Conservation (phyloP, 2,329 filamentous ascomycete genomes). For the Exophiala bonariae region DNA sequence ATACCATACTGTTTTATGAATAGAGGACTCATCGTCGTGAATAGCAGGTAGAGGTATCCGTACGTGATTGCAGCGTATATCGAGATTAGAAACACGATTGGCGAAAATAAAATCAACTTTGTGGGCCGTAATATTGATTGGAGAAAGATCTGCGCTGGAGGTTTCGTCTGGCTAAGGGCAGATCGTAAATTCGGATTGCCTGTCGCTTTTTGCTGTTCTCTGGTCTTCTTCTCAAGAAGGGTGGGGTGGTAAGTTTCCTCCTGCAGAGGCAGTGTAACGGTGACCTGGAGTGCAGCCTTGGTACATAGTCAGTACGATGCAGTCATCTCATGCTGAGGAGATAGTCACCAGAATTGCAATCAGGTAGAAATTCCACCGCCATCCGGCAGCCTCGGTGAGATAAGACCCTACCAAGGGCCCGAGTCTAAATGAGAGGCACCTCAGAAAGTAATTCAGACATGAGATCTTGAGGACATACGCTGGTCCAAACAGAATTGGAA, state of each 20-base stretch:
- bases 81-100: constrained; percentile 53
- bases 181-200: constrained; percentile 38
- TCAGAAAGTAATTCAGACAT: no score
- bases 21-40: constrained; percentile 53
- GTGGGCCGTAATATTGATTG: constrained; percentile 50
- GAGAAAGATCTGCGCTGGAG: constrained; percentile 51
- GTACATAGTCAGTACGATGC: constrained; percentile 18
- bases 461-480: constrained; percentile 33
- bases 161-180: constrained; percentile 35
- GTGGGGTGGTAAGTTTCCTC: constrained; percentile 46
- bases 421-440: no score
- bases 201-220: constrained; percentile 39
- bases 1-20: constrained; percentile 56
- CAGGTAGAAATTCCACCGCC: constrained; percentile 51
- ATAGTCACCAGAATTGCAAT: constrained; percentile 40
- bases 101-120: constrained; percentile 52
- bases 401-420: constrained; percentile 30
- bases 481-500: constrained; percentile 36
- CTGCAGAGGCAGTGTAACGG: no score
- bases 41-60: constrained; percentile 55
- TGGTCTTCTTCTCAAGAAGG: constrained; percentile 40
- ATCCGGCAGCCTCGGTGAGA: constrained; percentile 39
- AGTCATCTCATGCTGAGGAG: constrained; percentile 30
- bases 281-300: constrained; percentile 36
- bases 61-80: constrained; percentile 54